phyloP scores from a whole-genome alignment of 2,329 filamentous ascomycete genomes.

The Epichloe brachyelytri region DNA sequence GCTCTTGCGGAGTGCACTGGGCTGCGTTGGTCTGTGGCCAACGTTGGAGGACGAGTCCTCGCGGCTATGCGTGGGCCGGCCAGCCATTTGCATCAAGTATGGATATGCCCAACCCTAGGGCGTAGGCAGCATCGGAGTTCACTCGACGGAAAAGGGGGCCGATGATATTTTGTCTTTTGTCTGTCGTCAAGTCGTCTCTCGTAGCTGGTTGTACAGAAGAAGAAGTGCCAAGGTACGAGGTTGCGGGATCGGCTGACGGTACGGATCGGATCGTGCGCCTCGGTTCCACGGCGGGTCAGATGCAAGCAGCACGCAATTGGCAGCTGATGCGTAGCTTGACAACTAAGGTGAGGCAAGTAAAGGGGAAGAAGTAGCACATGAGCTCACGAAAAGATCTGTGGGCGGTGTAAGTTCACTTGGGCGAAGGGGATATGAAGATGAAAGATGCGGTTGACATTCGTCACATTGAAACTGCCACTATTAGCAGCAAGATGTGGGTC shows the following conservation, averaged over 20 bases:
- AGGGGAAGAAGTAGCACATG: too few species aligned
- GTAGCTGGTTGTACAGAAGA: not conserved
- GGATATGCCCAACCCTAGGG: not conserved
- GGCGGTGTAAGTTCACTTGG: too few species aligned
- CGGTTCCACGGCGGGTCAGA: not conserved
- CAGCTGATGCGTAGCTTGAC: too few species aligned
- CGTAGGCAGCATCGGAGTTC: not conserved
- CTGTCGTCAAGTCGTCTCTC: not conserved
- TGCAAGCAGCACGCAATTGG: too few species aligned
- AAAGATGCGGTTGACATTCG: too few species aligned
- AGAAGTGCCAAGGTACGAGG: not conserved
- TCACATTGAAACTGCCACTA: too few species aligned
- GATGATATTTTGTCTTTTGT: not conserved
- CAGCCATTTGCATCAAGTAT: conserved; percentile 12
- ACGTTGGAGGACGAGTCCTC: conserved; percentile 15
- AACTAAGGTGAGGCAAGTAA: too few species aligned
- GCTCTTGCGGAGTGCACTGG: conserved; percentile 33
- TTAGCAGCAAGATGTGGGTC: too few species aligned
- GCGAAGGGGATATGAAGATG: too few species aligned
- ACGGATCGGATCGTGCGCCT: not conserved
- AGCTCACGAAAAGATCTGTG: too few species aligned
- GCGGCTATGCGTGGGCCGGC: conserved; percentile 16
- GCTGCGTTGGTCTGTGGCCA: conserved; percentile 29
- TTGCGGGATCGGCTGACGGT: not conserved
- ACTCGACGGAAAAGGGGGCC: not conserved